Percentiles rank a stretch among this genome's conserved stretches.
phyloP scores from a whole-genome alignment of 352 stramenopile genomes.

The Globisporangium nunn region DNA sequence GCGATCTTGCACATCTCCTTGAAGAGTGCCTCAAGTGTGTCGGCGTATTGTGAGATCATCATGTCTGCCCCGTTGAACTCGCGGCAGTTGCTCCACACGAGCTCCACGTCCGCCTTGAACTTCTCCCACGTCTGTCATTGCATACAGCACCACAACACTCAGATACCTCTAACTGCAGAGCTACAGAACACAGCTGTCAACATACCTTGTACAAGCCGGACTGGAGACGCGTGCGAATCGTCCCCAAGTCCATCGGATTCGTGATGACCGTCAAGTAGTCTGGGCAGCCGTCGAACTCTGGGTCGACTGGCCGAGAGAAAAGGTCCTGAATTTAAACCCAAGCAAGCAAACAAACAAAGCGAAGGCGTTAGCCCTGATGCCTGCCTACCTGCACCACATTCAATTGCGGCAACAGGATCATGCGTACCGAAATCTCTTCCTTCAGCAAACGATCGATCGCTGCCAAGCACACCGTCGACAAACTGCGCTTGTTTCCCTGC shows the following conservation, averaged over 20 bases:
- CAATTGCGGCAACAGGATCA: background rate
- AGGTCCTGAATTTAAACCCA: conserved; percentile 49
- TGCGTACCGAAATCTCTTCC: conserved; percentile 59
- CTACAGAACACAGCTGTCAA: too few species aligned
- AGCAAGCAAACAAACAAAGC: background rate
- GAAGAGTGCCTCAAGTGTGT: conserved; percentile 58
- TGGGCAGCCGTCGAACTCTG: conserved; percentile 71
- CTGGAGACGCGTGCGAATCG: conserved; percentile 56
- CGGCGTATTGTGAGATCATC: conserved; percentile 70
- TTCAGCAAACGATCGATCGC: conserved; percentile 60
- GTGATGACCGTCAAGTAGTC: conserved; percentile 81
- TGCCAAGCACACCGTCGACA: conserved; percentile 55
- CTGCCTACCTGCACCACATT: background rate
- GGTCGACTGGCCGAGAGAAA: conserved; percentile 81
- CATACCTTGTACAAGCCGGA: conserved; percentile 60
- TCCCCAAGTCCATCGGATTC: conserved; percentile 83
- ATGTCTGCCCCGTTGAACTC: conserved; percentile 73
- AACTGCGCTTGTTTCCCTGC: conserved; percentile 20
- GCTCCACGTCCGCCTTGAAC: conserved; percentile 76
- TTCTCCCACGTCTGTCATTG: conserved; percentile 49
- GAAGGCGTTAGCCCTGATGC: background rate
- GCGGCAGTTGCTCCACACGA: conserved; percentile 82
- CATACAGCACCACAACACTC: background rate
- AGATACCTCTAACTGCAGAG: background rate
- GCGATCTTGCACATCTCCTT: conserved; percentile 49